These are phyloP conservation scores for Pythium biforme DNA, from an alignment of 352 stramenopile species.

Conservation along the genomic window DNA sequence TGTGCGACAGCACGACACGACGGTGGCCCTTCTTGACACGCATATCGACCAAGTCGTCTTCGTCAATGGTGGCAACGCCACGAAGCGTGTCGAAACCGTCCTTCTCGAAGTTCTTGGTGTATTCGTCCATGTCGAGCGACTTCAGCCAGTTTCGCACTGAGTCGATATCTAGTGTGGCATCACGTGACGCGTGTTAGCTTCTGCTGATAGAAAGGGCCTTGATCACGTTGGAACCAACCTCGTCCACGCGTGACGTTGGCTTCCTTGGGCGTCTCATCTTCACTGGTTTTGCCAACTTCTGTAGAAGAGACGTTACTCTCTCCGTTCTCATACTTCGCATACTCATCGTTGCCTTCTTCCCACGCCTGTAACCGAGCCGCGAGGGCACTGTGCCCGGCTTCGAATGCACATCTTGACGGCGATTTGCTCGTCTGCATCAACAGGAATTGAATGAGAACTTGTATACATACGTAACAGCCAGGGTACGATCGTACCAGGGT, in stretches of 20 bases:
- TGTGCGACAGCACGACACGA: conserved; percentile 81
- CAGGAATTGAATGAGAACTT: not conserved
- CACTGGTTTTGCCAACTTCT: conserved; percentile 34
- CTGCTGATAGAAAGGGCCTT: not conserved
- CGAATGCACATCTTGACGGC: conserved; percentile 84
- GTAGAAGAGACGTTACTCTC: not conserved
- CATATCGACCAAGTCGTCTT: conserved; percentile 88
- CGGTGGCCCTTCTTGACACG: conserved; percentile 87
- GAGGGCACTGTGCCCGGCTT: conserved; percentile 77
- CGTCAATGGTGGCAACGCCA: conserved; percentile 82
- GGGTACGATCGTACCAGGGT: conserved; percentile 45
- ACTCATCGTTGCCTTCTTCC: conserved; percentile 89
- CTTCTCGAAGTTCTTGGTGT: conserved; percentile 85
- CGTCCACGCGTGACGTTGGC: conserved; percentile 36
- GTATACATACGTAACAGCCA: not conserved
- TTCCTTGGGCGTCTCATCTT: conserved; percentile 37
- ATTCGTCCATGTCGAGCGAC: conserved; percentile 86
- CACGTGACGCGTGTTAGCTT: not conserved
- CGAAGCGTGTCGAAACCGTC: conserved; percentile 86
- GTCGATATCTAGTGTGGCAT: conserved; percentile 69
- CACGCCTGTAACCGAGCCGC: conserved; percentile 74
- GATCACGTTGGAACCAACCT: conserved; percentile 33
- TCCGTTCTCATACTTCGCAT: conserved; percentile 59
- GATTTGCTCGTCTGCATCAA: conserved; percentile 75
- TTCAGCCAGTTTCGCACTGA: conserved; percentile 84